These are phyloP conservation scores for Rosa hybrid DNA, from an alignment of 331 rosid genomes.

Conservation along the genomic window DNA sequence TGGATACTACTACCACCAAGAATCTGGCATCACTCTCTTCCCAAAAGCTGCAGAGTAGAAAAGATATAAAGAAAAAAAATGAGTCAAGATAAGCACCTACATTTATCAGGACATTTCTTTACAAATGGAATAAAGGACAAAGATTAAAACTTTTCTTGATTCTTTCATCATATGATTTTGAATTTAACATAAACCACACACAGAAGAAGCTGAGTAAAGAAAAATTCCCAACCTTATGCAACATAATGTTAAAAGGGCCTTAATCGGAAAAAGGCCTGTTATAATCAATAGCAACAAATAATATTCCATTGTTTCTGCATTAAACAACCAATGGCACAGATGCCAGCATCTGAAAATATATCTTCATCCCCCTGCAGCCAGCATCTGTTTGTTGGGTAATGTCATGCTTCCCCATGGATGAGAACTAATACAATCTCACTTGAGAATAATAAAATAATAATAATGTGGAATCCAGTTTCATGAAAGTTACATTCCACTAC, in stretches of 20 bases:
- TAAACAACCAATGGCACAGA: constrained; percentile 46
- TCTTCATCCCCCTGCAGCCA: constrained; percentile 77
- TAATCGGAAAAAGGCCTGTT: constrained; percentile 70
- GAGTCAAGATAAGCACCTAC: constrained; percentile 5
- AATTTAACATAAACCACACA: not conserved
- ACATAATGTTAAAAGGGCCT: constrained; percentile 83
- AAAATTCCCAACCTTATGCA: constrained; percentile 62
- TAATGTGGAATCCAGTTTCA: not conserved
- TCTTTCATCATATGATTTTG: not conserved
- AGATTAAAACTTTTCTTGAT: not conserved
- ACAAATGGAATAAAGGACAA: not conserved
- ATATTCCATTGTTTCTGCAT: constrained; percentile 82
- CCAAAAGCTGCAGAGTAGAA: constrained; percentile 59
- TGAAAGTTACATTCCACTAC: not conserved
- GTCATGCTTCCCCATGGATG: constrained; percentile 12
- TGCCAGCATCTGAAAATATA: constrained; percentile 64
- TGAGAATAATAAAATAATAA: not conserved
- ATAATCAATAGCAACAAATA: constrained; percentile 80
- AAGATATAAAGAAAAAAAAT: not conserved
- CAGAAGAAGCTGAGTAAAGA: not conserved
- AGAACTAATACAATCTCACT: constrained; percentile 16
- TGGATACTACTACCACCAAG: constrained; percentile 19
- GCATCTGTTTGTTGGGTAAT: constrained; percentile 44
- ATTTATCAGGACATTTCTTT: not conserved
- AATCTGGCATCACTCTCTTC: constrained; percentile 88